These are phyloP conservation scores for Sporothrix brasiliensis DNA, from an alignment of 2,329 filamentous ascomycete genomes.

Conservation along the genomic window DNA sequence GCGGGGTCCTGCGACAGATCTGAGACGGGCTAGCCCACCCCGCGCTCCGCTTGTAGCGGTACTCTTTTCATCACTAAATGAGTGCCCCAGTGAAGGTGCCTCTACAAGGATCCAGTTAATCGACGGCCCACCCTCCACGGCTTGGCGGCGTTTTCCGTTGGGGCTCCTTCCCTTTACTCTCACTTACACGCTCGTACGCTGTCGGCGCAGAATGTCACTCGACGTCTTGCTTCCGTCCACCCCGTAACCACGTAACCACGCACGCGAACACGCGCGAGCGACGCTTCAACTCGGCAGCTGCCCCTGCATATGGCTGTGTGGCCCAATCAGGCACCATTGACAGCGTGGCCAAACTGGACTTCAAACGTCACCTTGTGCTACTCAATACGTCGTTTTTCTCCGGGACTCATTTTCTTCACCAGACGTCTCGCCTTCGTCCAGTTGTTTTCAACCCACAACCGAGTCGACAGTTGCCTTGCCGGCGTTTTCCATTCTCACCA, in stretches of 20 bases:
- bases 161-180: slow-evolving; percentile 32
- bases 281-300: slow-evolving; percentile 21
- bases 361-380: slow-evolving; percentile 28
- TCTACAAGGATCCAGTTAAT: slow-evolving; percentile 25
- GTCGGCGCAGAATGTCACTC: background rate
- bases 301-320: slow-evolving; percentile 32
- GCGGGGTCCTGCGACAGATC: slow-evolving; percentile 46
- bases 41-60: slow-evolving; percentile 28
- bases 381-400: background rate
- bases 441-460: too few relatives aligned
- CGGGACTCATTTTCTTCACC: too few relatives aligned
- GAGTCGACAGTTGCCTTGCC: too few relatives aligned
- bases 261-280: background rate
- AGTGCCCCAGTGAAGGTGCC: background rate
- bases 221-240: background rate
- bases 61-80: background rate
- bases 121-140: slow-evolving; percentile 22
- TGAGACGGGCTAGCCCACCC: slow-evolving; percentile 30
- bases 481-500: slow-evolving; percentile 8
- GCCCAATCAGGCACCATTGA: slow-evolving; percentile 32
- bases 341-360: slow-evolving; percentile 15
- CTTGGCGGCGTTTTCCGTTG: slow-evolving; percentile 23
- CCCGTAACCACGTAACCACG: background rate
- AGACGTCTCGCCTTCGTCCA: too few relatives aligned
- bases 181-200: slow-evolving; percentile 3